Conservation (phyloP, 352 stramenopile species). For the Phytophthora citrophthora region DNA sequence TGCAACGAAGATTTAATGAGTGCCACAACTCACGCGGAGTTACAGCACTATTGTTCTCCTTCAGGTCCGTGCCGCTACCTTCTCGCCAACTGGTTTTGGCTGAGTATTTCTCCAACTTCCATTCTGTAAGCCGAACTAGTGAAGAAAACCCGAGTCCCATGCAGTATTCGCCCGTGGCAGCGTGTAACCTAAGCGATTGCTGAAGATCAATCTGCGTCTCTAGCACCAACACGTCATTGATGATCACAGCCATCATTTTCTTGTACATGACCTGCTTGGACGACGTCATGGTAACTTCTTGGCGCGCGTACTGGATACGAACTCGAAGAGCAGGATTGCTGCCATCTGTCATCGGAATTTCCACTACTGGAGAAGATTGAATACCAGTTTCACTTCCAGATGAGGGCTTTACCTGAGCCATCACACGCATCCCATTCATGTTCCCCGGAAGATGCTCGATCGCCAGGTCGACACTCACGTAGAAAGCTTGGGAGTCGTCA, state of each 20-base stretch:
- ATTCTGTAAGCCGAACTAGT: conserved; percentile 43
- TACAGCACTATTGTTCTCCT: conserved; percentile 43
- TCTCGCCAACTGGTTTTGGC: conserved; percentile 39
- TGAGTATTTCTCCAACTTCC: conserved; percentile 65
- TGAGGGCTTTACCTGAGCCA: conserved; percentile 44
- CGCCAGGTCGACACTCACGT: conserved; percentile 33
- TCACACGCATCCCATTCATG: conserved; percentile 35
- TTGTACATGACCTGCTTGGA: conserved; percentile 57
- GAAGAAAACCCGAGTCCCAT: conserved; percentile 57
- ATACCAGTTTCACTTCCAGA: conserved; percentile 35
- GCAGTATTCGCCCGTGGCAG: conserved; percentile 55
- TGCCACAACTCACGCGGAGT: conserved; percentile 67
- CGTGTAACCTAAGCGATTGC: conserved; percentile 44
- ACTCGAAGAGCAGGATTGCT: conserved; percentile 31
- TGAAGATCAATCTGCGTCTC: conserved; percentile 59
- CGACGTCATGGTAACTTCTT: conserved; percentile 39
- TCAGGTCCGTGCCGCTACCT: conserved; percentile 25
- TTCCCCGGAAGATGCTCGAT: conserved; percentile 35
- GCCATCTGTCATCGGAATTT: conserved; percentile 24
- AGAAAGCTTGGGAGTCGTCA: conserved; percentile 29
- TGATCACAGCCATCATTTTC: conserved; percentile 49
- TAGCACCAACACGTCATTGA: conserved; percentile 54
- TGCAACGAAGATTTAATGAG: conserved; percentile 53
- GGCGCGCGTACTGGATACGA: conserved; percentile 55
- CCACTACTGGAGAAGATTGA: conserved; percentile 35